A percentile compares a stretch with the other conserved stretches of the same genome.
Evolutionary conservation across 2,329 filamentous ascomycete species (phyloP).

Genomic region (Phaeosphaeria sp.): DNA sequence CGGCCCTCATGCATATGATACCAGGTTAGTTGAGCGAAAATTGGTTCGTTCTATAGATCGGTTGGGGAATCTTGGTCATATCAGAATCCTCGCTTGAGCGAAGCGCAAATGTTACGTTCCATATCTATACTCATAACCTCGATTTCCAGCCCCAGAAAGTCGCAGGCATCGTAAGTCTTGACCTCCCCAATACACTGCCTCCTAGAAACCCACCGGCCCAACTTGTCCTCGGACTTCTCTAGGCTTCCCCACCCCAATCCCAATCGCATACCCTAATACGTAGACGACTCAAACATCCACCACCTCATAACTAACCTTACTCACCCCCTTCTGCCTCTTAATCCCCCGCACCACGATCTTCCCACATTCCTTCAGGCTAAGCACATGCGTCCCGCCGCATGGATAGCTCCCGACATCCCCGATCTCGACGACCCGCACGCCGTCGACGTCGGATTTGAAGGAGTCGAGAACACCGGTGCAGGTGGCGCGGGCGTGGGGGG

Average conservation of each 20-base stretch:
- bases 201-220: too few species aligned
- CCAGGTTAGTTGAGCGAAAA: conserved; percentile 11
- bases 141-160: too few species aligned
- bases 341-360: conserved; percentile 72
- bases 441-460: conserved; percentile 42
- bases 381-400: conserved; percentile 77
- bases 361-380: conserved; percentile 64
- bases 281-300: conserved; percentile 18
- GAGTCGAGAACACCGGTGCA: conserved; percentile 50
- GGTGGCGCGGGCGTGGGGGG: conserved; percentile 61
- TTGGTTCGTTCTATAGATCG: not conserved
- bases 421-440: conserved; percentile 70
- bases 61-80: not conserved
- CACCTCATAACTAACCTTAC: conserved; percentile 60
- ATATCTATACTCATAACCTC: too few species aligned
- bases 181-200: too few species aligned
- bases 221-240: too few species aligned
- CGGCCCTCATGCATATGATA: conserved; percentile 20
- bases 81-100: not conserved
- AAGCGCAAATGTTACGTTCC: too few species aligned
- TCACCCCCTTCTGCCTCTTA: conserved; percentile 67
- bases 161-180: too few species aligned
- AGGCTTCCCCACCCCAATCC: too few species aligned
- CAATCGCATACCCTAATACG: not conserved
- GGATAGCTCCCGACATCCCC: conserved; percentile 73